These are phyloP conservation scores for Themeda triandra DNA, from an alignment of 176 grass and related monocot species.

Conservation along the genomic window DNA sequence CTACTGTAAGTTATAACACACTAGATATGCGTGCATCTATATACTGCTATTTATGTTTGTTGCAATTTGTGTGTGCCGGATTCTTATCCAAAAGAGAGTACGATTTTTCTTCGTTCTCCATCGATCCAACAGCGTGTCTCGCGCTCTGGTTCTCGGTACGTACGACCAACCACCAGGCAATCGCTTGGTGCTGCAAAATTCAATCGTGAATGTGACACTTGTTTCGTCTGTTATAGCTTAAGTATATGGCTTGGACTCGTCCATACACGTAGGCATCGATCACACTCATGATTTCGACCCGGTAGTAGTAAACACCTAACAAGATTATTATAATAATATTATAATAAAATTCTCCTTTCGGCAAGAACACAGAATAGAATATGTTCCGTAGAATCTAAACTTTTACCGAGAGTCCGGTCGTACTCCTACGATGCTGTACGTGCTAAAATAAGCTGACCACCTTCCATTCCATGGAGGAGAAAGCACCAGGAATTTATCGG, in stretches of 20 bases:
- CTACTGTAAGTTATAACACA: too few species aligned
- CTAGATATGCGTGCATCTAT: too few species aligned
- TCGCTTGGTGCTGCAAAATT: not conserved
- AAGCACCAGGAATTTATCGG: not conserved
- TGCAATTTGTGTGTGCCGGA: too few species aligned
- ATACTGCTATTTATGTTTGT: too few species aligned
- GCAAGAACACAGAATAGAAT: too few species aligned
- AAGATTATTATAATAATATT: too few species aligned
- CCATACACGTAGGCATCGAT: not conserved
- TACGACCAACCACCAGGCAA: not conserved
- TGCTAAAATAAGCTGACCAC: not conserved
- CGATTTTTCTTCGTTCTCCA: too few species aligned
- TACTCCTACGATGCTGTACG: not conserved
- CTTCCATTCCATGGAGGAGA: not conserved
- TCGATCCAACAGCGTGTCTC: too few species aligned
- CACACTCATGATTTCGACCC: not conserved
- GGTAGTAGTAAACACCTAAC: not conserved
- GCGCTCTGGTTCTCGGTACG: not conserved
- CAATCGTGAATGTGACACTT: conserved; percentile 2
- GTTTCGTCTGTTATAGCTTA: not conserved
- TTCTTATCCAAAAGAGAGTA: too few species aligned
- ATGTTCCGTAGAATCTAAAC: not conserved
- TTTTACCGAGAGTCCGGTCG: not conserved
- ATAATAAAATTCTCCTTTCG: not conserved
- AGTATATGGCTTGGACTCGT: not conserved